Evolutionary conservation across 306 rosid species (phyloP).

Genomic region (Psophocarpus tetragonolobus): DNA sequence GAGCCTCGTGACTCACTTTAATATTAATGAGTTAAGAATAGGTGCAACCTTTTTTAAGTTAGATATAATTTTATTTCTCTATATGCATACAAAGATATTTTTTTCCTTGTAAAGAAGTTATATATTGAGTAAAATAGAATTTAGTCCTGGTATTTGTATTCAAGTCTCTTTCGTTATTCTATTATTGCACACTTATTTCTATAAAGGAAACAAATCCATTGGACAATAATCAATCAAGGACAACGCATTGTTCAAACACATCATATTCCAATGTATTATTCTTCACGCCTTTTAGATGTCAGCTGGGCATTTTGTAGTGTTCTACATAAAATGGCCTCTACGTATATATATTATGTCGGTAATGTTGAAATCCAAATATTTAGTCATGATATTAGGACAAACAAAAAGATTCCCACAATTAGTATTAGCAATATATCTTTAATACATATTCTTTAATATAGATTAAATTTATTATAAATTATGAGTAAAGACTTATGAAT

Average conservation of each 20-base stretch:
- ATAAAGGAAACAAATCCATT: constrained; percentile 14
- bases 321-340: background rate
- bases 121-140: background rate
- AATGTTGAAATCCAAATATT: background rate
- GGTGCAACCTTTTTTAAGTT: too few relatives aligned
- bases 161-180: constrained; percentile 3
- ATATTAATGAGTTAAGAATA: too few relatives aligned
- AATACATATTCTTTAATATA: too few relatives aligned
- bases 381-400: background rate
- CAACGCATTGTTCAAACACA: background rate
- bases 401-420: background rate
- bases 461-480: too few relatives aligned
- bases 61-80: too few relatives aligned
- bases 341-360: background rate
- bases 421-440: too few relatives aligned
- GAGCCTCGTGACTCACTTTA: too few relatives aligned
- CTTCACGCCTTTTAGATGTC: background rate
- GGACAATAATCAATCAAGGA: constrained; percentile 26
- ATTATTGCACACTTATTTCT: background rate
- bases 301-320: background rate
- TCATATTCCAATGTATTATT: background rate
- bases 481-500: too few relatives aligned
- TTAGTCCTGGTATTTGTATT: background rate
- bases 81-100: too few relatives aligned
- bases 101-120: background rate